Percentiles rank a stretch among this genome's conserved stretches.
Conservation (phyloP, 2,329 filamentous ascomycete genomes). For the Neofusicoccum sp. region DNA sequence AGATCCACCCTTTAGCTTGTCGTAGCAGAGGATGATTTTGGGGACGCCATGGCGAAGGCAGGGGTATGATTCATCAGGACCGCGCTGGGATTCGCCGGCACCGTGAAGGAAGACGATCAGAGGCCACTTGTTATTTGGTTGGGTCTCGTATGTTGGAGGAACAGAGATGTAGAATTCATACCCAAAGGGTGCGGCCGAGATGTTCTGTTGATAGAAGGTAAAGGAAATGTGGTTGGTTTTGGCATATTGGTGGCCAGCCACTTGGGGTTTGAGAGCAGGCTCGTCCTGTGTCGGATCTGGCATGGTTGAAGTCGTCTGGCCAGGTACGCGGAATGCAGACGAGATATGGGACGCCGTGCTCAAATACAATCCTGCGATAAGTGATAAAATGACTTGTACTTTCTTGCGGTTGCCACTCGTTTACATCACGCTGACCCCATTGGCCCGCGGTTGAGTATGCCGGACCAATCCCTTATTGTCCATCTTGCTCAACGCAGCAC, state of each 20-base stretch:
- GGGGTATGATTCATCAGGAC: conserved; percentile 19
- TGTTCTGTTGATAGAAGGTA: conserved; percentile 6
- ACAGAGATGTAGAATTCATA: conserved; percentile 23
- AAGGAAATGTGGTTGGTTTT: conserved; percentile 22
- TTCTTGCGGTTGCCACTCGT: neutral
- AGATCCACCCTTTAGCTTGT: conserved; percentile 8
- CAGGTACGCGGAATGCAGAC: no score
- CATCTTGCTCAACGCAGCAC: neutral
- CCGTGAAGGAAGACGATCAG: conserved; percentile 23
- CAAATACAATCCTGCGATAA: no score
- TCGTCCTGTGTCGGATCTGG: neutral
- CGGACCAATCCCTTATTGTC: neutral
- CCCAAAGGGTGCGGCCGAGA: conserved; percentile 20
- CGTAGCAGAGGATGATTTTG: conserved; percentile 24
- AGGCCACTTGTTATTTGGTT: conserved; percentile 17
- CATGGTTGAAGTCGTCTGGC: no score
- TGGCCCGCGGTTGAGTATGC: neutral
- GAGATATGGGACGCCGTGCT: no score
- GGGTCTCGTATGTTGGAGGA: conserved; percentile 10
- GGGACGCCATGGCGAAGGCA: conserved; percentile 22
- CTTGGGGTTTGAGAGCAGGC: neutral
- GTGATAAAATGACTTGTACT: no score
- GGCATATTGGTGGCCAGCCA: conserved; percentile 21
- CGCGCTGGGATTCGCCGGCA: conserved; percentile 23
- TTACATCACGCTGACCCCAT: conserved; percentile 8